Base-by-base conservation (phyloP, 2,329 filamentous ascomycete species). In the Fusarium metavorans region DNA sequence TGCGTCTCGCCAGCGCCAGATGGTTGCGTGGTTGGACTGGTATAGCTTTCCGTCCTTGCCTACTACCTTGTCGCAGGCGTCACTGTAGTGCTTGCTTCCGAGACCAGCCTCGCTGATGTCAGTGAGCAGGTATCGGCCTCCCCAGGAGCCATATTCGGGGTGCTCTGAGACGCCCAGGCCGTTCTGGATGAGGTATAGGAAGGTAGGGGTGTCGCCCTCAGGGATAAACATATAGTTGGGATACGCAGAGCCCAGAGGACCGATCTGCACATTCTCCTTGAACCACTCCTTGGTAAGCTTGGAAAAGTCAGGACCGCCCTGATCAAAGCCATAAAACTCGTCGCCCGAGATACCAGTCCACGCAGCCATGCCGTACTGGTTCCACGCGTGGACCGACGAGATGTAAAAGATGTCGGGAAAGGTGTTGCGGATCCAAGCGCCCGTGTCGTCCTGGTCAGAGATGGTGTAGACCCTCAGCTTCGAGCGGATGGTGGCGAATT, bases 361-460 rank as follows among this genome's bases (percentile, higher is more conserved):
- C 0, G 88, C 81, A 0, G 89, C 89, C 61, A 85, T 75, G 3
- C 83, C 84, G 70, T 91, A 92, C 57, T 87, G 82, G 72, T 88
- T 88, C 85, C 86, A 91, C 8, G 84, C 88, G 75, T 91, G 89
- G 2, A 90, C 78, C 0, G 87, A 88, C 16, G 81, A 82, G 64
- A 91, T 89, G 78, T 89, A 91, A 73, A 89, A 87, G 8, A 91
- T 76, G 30, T 88, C 85, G 0, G 89, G 88, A 68, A 86, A 91
- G 4, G 83, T 84, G 54, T 82, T 80, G 18, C 89, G 85, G 39
- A 91, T 87, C 89, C 88, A 91, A 1, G 84, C 80, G 0, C 88
- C 88, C 0, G 87, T 86, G 70, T 91, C 86, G 70, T 91, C 89
- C 72, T 91, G 89, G 71, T 91, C 89, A 8, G 88, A 90, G 64